These are phyloP conservation scores for Starmerella sp. DNA, from an alignment of 805 yeast species.

Conservation along the genomic window DNA sequence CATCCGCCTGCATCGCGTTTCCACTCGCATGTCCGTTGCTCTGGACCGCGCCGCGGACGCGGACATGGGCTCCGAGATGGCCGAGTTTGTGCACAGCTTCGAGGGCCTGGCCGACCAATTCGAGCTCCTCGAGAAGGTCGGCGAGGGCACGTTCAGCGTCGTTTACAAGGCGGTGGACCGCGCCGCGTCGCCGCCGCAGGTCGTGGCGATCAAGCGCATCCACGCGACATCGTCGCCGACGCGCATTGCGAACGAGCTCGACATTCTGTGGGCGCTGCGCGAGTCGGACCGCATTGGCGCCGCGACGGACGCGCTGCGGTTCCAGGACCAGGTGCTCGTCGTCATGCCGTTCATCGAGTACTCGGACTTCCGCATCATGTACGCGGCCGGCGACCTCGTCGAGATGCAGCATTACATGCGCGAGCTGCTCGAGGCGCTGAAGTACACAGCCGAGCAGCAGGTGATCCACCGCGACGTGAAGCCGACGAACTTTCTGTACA, in stretches of 20 bases:
- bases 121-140: slow-evolving; percentile 45
- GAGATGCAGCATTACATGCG: slow-evolving; percentile 74
- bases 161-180: slow-evolving; percentile 52
- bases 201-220: slow-evolving; percentile 82
- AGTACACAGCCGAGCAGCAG: slow-evolving; percentile 60
- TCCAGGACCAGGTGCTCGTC: slow-evolving; percentile 85
- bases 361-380: slow-evolving; percentile 79
- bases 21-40: slow-evolving; percentile 2
- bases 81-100: slow-evolving; percentile 36
- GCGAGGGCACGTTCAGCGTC: slow-evolving; percentile 56
- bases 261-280: slow-evolving; percentile 39
- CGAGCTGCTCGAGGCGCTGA: slow-evolving; percentile 67
- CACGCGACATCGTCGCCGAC: slow-evolving; percentile 93
- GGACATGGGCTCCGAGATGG: slow-evolving; percentile 27
- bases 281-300: slow-evolving; percentile 68
- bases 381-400: slow-evolving; percentile 61
- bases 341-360: slow-evolving; percentile 86
- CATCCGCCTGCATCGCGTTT: neutral
- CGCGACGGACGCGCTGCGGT: slow-evolving; percentile 71
- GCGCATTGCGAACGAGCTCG: slow-evolving; percentile 79
- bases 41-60: slow-evolving; percentile 1
- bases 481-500: slow-evolving; percentile 66
- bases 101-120: slow-evolving; percentile 41
- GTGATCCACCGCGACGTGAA: slow-evolving; percentile 90
- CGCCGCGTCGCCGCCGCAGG: slow-evolving; percentile 9